Percentiles rank a stretch among this genome's conserved stretches.
phyloP scores from a whole-genome alignment of 2,329 filamentous ascomycete species.

The Penicillium sclerotigenum region DNA sequence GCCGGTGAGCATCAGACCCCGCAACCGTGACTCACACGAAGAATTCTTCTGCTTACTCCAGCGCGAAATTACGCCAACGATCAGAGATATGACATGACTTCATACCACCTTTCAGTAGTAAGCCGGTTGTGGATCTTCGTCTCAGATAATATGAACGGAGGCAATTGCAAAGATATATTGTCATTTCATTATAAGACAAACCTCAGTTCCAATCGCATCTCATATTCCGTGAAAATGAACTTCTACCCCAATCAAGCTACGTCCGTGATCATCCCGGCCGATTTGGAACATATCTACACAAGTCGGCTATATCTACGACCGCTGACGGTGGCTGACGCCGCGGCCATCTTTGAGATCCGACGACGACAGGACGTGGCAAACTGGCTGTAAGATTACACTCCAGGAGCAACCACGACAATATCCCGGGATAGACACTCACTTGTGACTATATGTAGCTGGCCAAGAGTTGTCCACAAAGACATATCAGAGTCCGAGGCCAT shows the following conservation, averaged over 20 bases:
- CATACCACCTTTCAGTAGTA: too few species aligned
- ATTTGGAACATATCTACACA: slow-evolving; percentile 9
- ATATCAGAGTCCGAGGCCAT: slow-evolving; percentile 16
- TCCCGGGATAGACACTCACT: neutral
- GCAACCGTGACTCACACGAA: neutral
- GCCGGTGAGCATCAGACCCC: neutral
- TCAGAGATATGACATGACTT: neutral
- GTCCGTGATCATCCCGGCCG: slow-evolving; percentile 14
- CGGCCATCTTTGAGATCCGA: slow-evolving; percentile 24
- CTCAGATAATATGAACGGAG: neutral
- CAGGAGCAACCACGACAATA: neutral
- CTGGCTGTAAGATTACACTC: slow-evolving; percentile 24
- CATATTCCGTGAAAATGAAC: neutral
- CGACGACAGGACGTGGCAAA: slow-evolving; percentile 26
- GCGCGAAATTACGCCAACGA: neutral
- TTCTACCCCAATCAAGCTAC: slow-evolving; percentile 15
- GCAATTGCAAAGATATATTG: neutral
- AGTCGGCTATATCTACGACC: slow-evolving; percentile 21
- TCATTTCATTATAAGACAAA: neutral
- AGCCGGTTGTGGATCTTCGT: neutral
- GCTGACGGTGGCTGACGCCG: slow-evolving; percentile 17
- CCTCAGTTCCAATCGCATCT: neutral
- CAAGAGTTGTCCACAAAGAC: slow-evolving; percentile 10
- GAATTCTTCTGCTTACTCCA: neutral
- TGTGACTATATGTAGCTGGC: slow-evolving; percentile 4